Evolutionary conservation across 306 rosid genomes (phyloP).

Genomic region (Trichosanthes truncata): DNA sequence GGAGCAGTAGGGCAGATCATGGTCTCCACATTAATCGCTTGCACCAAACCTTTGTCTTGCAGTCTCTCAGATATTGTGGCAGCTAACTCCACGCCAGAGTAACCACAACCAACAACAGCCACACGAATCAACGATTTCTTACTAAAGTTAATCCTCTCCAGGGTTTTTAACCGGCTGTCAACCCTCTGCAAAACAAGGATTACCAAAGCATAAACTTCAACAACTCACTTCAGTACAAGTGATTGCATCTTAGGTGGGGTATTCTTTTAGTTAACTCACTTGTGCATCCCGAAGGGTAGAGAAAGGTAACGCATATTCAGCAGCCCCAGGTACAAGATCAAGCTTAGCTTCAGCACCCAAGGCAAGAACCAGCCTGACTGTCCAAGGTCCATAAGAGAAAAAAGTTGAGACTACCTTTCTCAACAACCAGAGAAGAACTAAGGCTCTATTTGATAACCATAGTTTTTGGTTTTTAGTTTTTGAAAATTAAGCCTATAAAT

Average conservation of each 20-base stretch:
- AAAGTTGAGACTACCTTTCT: background rate
- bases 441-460: background rate
- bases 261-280: slow-evolving; percentile 28
- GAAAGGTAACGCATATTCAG: slow-evolving; percentile 76
- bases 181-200: slow-evolving; percentile 51
- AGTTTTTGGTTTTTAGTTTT: background rate
- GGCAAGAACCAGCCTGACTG: slow-evolving; percentile 99
- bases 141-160: slow-evolving; percentile 75
- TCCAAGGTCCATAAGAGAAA: slow-evolving; percentile 30
- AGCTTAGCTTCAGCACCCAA: slow-evolving; percentile 89
- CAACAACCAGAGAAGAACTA: background rate
- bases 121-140: slow-evolving; percentile 59
- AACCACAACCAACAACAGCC: slow-evolving; percentile 95
- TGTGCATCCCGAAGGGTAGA: slow-evolving; percentile 82
- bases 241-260: background rate
- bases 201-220: slow-evolving; percentile 6
- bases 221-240: background rate
- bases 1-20: slow-evolving; percentile 74
- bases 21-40: slow-evolving; percentile 65
- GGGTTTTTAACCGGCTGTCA: slow-evolving; percentile 44
- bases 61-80: slow-evolving; percentile 88
- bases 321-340: slow-evolving; percentile 83
- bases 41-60: slow-evolving; percentile 64
- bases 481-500: background rate
- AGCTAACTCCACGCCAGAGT: slow-evolving; percentile 88